Evolutionary conservation across 345 rosid species (phyloP).

Genomic region (Lepidium didymum): DNA sequence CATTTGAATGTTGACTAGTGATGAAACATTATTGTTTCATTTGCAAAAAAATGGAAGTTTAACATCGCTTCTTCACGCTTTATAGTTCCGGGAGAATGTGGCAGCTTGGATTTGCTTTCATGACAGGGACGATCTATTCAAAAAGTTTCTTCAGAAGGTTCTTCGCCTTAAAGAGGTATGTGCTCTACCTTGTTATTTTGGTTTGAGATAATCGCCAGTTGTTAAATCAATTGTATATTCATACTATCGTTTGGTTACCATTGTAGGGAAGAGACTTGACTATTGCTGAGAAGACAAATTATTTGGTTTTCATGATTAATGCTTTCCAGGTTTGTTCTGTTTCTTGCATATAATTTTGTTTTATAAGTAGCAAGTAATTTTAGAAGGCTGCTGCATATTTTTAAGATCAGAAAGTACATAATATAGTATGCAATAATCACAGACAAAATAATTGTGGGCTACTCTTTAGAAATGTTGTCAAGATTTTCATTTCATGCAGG

Average conservation of each 20-base stretch:
- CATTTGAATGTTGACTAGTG: neutral
- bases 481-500: neutral
- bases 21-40: neutral
- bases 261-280: conserved; percentile 77
- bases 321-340: conserved; percentile 79
- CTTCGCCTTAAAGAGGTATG: conserved; percentile 86
- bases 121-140: conserved; percentile 63
- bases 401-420: neutral
- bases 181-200: neutral
- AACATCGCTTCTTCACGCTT: neutral
- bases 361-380: neutral
- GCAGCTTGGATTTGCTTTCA: conserved; percentile 96
- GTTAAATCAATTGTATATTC: neutral
- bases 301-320: conserved; percentile 92
- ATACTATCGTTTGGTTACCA: neutral
- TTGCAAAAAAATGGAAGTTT: neutral
- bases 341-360: conserved; percentile 13
- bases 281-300: conserved; percentile 87
- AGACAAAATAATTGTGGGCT: neutral
- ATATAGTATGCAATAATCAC: neutral
- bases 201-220: neutral
- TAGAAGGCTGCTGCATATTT: neutral
- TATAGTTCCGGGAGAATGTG: conserved; percentile 96
- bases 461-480: neutral
- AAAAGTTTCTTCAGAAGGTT: conserved; percentile 71